Conservation (phyloP, 2,329 filamentous ascomycete species). For the Aureobasidium lini region DNA sequence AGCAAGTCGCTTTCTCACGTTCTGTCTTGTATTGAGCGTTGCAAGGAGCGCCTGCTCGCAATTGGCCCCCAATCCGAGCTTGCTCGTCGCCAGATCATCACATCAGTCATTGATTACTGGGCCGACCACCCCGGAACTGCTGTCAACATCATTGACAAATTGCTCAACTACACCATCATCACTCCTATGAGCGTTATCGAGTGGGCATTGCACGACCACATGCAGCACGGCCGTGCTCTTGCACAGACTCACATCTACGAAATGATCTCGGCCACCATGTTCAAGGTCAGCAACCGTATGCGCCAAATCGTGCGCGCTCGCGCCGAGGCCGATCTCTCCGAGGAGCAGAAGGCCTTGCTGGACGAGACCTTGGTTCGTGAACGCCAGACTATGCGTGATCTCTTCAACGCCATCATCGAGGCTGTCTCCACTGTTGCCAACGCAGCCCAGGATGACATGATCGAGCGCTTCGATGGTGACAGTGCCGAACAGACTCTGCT, state of each 20-base stretch:
- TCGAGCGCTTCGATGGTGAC: conserved; percentile 58
- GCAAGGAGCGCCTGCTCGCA: conserved; percentile 77
- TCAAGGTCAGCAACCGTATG: conserved; percentile 81
- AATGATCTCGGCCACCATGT: conserved; percentile 78
- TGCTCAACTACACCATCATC: conserved; percentile 94
- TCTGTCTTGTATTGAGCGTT: conserved; percentile 89
- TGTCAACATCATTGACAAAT: conserved; percentile 87
- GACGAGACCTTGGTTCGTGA: conserved; percentile 64
- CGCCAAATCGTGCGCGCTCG: conserved; percentile 67
- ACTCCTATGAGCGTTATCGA: conserved; percentile 78
- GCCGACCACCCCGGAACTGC: conserved; percentile 84
- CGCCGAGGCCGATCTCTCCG: conserved; percentile 34
- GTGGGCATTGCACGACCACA: conserved; percentile 70
- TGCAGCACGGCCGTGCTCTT: conserved; percentile 49
- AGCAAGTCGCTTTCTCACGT: conserved; percentile 95
- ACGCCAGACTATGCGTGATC: conserved; percentile 63
- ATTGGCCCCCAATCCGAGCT: conserved; percentile 67
- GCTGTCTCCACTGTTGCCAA: conserved; percentile 63
- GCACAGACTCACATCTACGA: conserved; percentile 76
- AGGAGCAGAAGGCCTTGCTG: conserved; percentile 52
- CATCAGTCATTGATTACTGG: conserved; percentile 90
- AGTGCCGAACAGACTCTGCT: conserved; percentile 57
- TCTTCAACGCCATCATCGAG: conserved; percentile 78
- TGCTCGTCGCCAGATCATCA: conserved; percentile 80
- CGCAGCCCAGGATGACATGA: conserved; percentile 65